These are phyloP conservation scores for Porogramme epimiltina DNA, from an alignment of 1,284 basidiomycete species.

Conservation along the genomic window DNA sequence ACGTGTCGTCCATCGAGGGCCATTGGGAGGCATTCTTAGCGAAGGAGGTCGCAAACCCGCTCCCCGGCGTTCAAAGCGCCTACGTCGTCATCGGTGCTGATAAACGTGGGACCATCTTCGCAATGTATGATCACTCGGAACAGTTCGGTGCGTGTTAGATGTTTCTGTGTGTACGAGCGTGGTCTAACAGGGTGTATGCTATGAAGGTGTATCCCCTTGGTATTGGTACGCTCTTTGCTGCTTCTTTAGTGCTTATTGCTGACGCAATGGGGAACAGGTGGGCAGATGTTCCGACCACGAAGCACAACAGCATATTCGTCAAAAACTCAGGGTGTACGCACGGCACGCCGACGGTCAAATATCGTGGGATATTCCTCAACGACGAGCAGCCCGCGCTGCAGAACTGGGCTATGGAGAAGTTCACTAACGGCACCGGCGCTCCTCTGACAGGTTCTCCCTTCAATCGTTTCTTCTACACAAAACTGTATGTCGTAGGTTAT, in stretches of 20 bases:
- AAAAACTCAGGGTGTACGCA: conserved; percentile 55
- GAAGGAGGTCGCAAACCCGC: conserved; percentile 53
- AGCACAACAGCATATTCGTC: conserved; percentile 52
- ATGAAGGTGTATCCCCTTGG: conserved; percentile 61
- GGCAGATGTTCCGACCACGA: conserved; percentile 66
- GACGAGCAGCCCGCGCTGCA: conserved; percentile 39
- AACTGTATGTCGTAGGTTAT: conserved; percentile 40
- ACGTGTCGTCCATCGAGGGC: conserved; percentile 58
- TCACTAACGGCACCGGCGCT: conserved; percentile 63
- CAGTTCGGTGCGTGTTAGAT: conserved; percentile 56
- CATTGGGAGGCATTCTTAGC: conserved; percentile 67
- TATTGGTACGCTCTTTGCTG: conserved; percentile 46
- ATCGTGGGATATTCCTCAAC: conserved; percentile 64
- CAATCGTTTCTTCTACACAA: conserved; percentile 66
- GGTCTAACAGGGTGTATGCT: neutral
- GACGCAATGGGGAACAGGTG: conserved; percentile 41
- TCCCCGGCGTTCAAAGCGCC: conserved; percentile 58
- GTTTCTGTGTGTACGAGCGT: neutral
- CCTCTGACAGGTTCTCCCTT: conserved; percentile 54
- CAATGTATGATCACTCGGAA: conserved; percentile 70
- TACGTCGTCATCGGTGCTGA: conserved; percentile 71
- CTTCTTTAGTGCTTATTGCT: too few relatives aligned
- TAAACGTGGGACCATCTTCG: conserved; percentile 69
- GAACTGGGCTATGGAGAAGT: conserved; percentile 65
- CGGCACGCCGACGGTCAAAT: conserved; percentile 70